phyloP scores from a whole-genome alignment of 164 flowering plant genomes.

The Magnolia kwangsiensis region DNA sequence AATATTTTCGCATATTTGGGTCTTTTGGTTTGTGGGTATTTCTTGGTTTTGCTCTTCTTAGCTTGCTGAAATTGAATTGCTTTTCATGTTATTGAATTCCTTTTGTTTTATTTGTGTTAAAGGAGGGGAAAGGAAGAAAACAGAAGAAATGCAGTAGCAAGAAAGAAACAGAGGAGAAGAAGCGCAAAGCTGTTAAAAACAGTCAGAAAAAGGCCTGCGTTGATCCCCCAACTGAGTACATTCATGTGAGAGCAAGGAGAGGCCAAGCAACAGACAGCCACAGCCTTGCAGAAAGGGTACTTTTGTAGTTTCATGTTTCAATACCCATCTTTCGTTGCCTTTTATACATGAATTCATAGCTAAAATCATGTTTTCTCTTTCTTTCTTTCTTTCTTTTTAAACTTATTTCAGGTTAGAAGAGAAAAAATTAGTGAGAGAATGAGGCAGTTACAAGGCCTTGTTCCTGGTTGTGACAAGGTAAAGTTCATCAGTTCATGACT shows the following conservation, averaged over 20 bases:
- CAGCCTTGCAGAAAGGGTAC: conserved; percentile 96
- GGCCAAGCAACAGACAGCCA: conserved; percentile 98
- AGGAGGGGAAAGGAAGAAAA: conserved; percentile 27
- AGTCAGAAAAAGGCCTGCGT: conserved; percentile 32
- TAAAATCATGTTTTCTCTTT: background rate
- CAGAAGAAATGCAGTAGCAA: conserved; percentile 32
- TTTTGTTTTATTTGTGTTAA: conserved; percentile 7
- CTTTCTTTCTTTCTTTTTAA: background rate
- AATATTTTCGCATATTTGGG: background rate
- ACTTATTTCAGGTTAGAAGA: conserved; percentile 57
- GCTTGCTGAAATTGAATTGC: background rate
- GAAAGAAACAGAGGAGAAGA: background rate
- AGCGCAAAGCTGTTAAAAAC: conserved; percentile 11
- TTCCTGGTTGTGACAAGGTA: conserved; percentile 82
- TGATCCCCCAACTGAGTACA: conserved; percentile 57
- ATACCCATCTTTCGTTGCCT: background rate
- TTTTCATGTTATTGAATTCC: background rate
- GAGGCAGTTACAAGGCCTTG: conserved; percentile 66
- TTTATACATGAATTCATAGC: background rate
- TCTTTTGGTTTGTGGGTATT: background rate
- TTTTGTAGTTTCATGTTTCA: background rate
- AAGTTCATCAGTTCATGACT: background rate
- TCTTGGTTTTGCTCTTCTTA: background rate
- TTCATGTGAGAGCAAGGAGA: conserved; percentile 93
- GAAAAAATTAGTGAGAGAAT: conserved; percentile 83